Evolutionary conservation across 768 basidiomycete species (phyloP), one percentile per base, ranked within the genome.

Genomic region (Lentinus brumalis): DNA sequence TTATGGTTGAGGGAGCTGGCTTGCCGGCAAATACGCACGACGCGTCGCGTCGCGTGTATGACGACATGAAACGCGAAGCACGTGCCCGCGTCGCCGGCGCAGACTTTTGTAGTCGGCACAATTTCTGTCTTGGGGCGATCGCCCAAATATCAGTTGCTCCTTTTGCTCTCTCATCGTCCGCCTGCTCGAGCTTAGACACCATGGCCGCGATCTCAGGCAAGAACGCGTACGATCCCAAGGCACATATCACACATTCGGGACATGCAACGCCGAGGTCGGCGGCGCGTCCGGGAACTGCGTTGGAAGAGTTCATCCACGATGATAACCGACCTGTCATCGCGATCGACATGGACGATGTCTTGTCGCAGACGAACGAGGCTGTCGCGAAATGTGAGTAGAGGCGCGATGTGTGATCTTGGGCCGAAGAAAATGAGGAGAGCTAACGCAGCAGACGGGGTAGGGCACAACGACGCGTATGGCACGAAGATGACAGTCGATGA

Each of bases 261-360:
- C 49, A 56, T 40, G 54, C 62, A 0, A 59, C 57, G 5, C 62
- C 62, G 16, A 45, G 58, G 35, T 59, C 53, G 15, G 58, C 53
- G 8, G 67, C 67, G 11, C 57, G 56, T 9, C 63, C 69, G 0
- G 69, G 69, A 6, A 64, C 67, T 7, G 60, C 63, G 9, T 50
- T 70, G 1, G 63, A 64, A 5, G 65, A 61, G 53, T 59, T 69
- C 41, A 42, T 53, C 15, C 51, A 53, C n/a, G 55, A 57, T n/a
- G 46, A 42, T 4, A 65, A 66, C 57, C 63, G 66, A 56, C 79
- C 78, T 30, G 69, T 86, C 52, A 83, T 89, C 66, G 84, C 86
- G 4, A 74, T 88, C 42, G 88, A 89, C 71, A 66, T 89, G 56
- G 87, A 89, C 61, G 88, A 89, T 73, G 88, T 89, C 40, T 73